Evolutionary conservation across 2,329 filamentous ascomycete species (phyloP), one percentile per base, ranked within the genome.

Genomic region (Venturia oleaginea): DNA sequence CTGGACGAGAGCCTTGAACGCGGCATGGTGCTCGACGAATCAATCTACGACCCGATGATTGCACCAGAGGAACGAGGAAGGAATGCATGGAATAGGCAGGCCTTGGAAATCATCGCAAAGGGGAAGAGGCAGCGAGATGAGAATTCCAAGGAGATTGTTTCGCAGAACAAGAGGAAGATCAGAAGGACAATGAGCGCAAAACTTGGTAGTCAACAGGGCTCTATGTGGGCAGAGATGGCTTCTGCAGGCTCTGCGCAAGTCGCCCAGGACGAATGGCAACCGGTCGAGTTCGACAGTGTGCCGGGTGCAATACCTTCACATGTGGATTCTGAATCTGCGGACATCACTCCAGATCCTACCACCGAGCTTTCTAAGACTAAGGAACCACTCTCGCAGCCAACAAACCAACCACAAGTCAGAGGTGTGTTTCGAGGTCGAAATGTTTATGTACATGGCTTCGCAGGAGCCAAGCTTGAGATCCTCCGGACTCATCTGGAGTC

Each of bases 201-300:
- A 73, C 79, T 97, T 38, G 87, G 83, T 65, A 89, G 83, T 61
- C 92, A 97, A 71, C 88, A 87, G 68, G 86, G 92, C 70, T 86
- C 85, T 34, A 82, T 97, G n/a, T 97, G 93, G 93, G 88, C 88
- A 5, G 91, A 95, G 70, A 95, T 99, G 66, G 83, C 94, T 30
- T 86, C 86, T 64, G 43, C 68, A 17, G 63, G 63, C 19, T 34
- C 62, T 17, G 66, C 66, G 64, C 67, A 30, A 70, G 68, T 42
- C 64, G 65, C 22, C 67, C 68, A 61, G 68, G 67, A 61, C 46
- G 68, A 71, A 40, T 74, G 72, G 62, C 70, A 71, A 10, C 34
- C 61, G 1, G 24, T 43, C 15, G 43, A 46, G 32, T 34, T 34
- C 19, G 64, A 64, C 48, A 32, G 34, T 62, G 64, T 59, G 22